phyloP scores from a whole-genome alignment of 768 basidiomycete species.

The Porpolomopsis calyptriformis region DNA sequence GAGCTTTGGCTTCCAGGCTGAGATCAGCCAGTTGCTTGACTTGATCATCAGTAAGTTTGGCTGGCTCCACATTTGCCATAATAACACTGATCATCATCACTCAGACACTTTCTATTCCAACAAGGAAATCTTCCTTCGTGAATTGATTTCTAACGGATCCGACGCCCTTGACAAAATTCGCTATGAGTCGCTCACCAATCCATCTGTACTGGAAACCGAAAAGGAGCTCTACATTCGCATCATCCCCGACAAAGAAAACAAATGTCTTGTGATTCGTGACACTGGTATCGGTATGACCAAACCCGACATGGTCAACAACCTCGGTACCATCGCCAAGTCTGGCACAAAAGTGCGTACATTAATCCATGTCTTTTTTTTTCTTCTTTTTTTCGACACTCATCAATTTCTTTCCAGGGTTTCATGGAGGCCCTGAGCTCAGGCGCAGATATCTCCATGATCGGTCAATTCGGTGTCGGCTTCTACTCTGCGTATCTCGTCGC shows the following conservation, averaged over 20 bases:
- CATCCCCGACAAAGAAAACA: slow-evolving; percentile 92
- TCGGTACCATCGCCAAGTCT: slow-evolving; percentile 92
- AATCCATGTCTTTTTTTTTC: slow-evolving; percentile 7
- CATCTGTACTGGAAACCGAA: slow-evolving; percentile 75
- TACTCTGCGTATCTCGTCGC: slow-evolving; percentile 99
- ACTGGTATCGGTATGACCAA: slow-evolving; percentile 99
- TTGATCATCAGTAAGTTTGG: slow-evolving; percentile 87
- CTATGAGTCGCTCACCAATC: slow-evolving; percentile 91
- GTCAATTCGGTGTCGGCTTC: slow-evolving; percentile 99
- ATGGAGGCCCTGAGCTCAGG: slow-evolving; percentile 95
- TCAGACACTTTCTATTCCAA: slow-evolving; percentile 99
- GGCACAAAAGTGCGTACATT: slow-evolving; percentile 69
- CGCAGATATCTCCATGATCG: slow-evolving; percentile 92
- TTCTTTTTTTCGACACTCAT: slow-evolving; percentile 8
- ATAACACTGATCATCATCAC: slow-evolving; percentile 8
- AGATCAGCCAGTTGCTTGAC: slow-evolving; percentile 98
- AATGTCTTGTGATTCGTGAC: slow-evolving; percentile 82
- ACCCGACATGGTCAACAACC: slow-evolving; percentile 99
- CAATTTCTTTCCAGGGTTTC: slow-evolving; percentile 62
- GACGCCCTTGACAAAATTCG: slow-evolving; percentile 99
- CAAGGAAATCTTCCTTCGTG: slow-evolving; percentile 99
- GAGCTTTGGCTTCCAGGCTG: slow-evolving; percentile 95
- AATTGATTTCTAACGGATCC: slow-evolving; percentile 92
- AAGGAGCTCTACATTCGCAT: slow-evolving; percentile 95
- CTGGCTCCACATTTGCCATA: slow-evolving; percentile 2